These are phyloP conservation scores for Mortierella sp. DNA, from an alignment of 371 early-diverging fungal species.

Conservation along the genomic window DNA sequence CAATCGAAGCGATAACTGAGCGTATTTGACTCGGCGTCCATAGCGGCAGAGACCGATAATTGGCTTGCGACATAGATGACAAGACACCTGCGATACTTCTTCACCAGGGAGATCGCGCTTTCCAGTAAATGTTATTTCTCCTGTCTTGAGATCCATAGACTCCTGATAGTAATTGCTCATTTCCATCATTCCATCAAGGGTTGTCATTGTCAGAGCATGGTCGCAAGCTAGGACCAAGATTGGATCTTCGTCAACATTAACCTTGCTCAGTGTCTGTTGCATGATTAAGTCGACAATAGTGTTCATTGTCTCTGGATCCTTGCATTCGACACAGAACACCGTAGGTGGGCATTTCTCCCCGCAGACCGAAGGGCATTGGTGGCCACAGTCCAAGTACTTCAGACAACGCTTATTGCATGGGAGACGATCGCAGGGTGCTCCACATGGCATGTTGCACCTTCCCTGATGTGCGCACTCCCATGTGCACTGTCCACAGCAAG, in stretches of 20 bases:
- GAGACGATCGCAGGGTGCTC: constrained; percentile 65
- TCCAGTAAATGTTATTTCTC: constrained; percentile 1
- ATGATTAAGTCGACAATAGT: constrained; percentile 58
- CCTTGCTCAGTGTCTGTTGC: constrained; percentile 47
- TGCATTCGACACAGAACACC: constrained; percentile 59
- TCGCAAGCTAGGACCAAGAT: constrained; percentile 62
- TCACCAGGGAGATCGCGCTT: constrained; percentile 29
- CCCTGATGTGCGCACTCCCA: constrained; percentile 65
- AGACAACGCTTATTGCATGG: constrained; percentile 66
- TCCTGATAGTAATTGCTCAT: constrained; percentile 54
- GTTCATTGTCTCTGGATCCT: constrained; percentile 22
- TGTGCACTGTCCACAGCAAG: constrained; percentile 59
- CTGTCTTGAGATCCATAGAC: constrained; percentile 1
- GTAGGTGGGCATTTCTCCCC: constrained; percentile 63
- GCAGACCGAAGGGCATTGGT: constrained; percentile 65
- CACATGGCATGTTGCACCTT: constrained; percentile 61
- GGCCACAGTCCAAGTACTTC: constrained; percentile 60
- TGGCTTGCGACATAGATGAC: constrained; percentile 41
- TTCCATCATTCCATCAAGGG: constrained; percentile 60
- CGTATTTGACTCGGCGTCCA: constrained; percentile 48
- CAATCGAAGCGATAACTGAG: constrained; percentile 15
- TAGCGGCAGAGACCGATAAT: constrained; percentile 33
- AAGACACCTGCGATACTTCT: constrained; percentile 24
- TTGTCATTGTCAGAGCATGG: constrained; percentile 60
- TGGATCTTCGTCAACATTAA: constrained; percentile 60